These are phyloP conservation scores for Creolimax fragrantissima DNA, from an alignment of 78 protist genomes.

Conservation along the genomic window DNA sequence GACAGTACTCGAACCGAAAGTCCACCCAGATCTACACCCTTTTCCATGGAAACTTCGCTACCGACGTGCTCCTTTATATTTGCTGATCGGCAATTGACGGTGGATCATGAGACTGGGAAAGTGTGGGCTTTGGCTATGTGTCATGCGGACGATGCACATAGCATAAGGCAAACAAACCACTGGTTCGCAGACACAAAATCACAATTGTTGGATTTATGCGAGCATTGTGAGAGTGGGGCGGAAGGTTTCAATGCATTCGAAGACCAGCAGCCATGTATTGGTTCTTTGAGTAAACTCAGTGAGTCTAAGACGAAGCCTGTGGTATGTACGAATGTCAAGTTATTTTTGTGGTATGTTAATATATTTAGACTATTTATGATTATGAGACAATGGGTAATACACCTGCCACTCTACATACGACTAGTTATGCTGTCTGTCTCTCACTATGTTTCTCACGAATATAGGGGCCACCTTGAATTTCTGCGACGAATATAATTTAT, in stretches of 20 bases:
- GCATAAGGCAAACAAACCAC: background rate
- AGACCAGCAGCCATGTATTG: background rate
- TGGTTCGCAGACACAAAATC: background rate
- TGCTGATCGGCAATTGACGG: constrained; percentile 32
- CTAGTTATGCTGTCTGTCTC: no score
- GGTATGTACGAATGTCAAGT: no score
- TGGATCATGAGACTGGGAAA: constrained; percentile 29
- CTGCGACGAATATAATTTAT: no score
- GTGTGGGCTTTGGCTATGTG: background rate
- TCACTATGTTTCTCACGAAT: no score
- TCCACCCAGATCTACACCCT: no score
- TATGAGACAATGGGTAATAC: no score
- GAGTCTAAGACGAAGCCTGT: no score
- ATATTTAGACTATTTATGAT: no score
- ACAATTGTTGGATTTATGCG: background rate
- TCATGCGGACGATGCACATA: background rate
- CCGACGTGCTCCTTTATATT: constrained; percentile 24
- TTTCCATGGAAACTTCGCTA: background rate
- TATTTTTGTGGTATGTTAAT: no score
- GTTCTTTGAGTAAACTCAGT: no score
- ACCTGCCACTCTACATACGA: no score
- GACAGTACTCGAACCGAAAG: background rate
- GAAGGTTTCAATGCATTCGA: background rate
- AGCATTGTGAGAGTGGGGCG: background rate
- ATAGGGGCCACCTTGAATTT: no score